Conservation (phyloP, 2,329 filamentous ascomycete genomes). For the Ophiostoma triangulosporum region DNA sequence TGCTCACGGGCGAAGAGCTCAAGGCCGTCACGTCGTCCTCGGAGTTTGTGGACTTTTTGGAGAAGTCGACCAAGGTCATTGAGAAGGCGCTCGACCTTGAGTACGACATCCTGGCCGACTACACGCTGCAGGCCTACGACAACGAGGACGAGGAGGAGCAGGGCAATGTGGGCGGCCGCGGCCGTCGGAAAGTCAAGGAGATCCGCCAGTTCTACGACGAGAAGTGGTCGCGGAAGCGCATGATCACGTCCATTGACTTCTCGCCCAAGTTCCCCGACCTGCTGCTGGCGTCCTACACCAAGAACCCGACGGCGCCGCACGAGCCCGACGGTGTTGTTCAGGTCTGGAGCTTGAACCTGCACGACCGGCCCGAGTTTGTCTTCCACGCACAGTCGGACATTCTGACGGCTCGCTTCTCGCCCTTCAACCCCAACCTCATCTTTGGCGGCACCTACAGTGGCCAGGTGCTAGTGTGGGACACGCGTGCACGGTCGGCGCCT, state of each 20-base stretch:
- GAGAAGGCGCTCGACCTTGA: constrained; percentile 90
- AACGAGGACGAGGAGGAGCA: constrained; percentile 74
- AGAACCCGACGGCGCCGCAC: constrained; percentile 87
- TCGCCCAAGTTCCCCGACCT: constrained; percentile 92
- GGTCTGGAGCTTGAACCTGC: constrained; percentile 93
- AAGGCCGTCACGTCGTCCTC: constrained; percentile 82
- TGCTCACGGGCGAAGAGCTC: constrained; percentile 72
- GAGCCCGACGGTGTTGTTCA: constrained; percentile 89
- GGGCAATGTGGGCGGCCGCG: constrained; percentile 56
- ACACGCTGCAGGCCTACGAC: constrained; percentile 66
- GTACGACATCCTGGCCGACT: constrained; percentile 92
- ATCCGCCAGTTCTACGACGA: constrained; percentile 89
- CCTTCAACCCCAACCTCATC: constrained; percentile 92
- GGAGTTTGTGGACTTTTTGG: constrained; percentile 90
- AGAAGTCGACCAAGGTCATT: constrained; percentile 91
- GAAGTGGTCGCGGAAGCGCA: constrained; percentile 91
- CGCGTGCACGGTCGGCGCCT: constrained; percentile 72
- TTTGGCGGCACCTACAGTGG: constrained; percentile 93
- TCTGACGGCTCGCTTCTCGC: constrained; percentile 92
- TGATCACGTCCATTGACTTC: constrained; percentile 92
- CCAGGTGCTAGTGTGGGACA: constrained; percentile 95
- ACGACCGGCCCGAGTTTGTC: constrained; percentile 87
- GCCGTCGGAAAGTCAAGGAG: constrained; percentile 67
- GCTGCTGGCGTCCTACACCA: constrained; percentile 88
- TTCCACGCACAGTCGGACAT: constrained; percentile 96